Evolutionary conservation across 1,139 yeast genomes (phyloP), one percentile per base, ranked within the genome.

Genomic region (Lodderomyces theae): DNA sequence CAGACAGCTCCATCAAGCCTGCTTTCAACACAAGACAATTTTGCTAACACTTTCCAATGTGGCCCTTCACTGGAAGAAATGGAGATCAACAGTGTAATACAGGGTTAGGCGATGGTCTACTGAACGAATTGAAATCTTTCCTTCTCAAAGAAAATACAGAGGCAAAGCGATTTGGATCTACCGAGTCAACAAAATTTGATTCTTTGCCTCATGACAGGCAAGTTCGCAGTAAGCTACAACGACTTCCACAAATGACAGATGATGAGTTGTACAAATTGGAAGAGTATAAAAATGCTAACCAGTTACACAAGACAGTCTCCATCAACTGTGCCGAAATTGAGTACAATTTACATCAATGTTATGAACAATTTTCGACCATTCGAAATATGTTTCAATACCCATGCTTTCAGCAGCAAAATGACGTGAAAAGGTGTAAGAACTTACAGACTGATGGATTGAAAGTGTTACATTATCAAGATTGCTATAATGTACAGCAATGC

Each of bases 291-390:
- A 57, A 51, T 30, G 45, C 55, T 19, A 64, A 68, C 41, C 56
- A 52, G 23, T 45, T 53, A 2, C 51, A 53, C 26, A 52, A 52
- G 24, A 73, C 59, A 1, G 49, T 66, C 1, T 45, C 55, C 21
- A 57, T 70, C 29, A 72, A 72, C 52, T 72, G 77, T 47, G 62
- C 75, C 2, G 77, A 72, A 47, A 49, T 72, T 15, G 74, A 69
- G 44, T 57, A 63, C 33, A 55, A 62, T 30, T 72, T 70, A 24
- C 48, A 65, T 26, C 63, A 65, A 24, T 71, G 77, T 46, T 63
- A 66, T 47, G 58, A 63, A 19, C 37, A 31, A 17, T 41, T 29
- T 31, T 43, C 31, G 25, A 32, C 21, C 17, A 31, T 26, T 30
- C 25, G 6, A 19, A 28, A 23, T 5, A 16, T 25, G 39, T 37